These are phyloP conservation scores for Boletus sp. DNA, from an alignment of 768 basidiomycete species.

Conservation along the genomic window DNA sequence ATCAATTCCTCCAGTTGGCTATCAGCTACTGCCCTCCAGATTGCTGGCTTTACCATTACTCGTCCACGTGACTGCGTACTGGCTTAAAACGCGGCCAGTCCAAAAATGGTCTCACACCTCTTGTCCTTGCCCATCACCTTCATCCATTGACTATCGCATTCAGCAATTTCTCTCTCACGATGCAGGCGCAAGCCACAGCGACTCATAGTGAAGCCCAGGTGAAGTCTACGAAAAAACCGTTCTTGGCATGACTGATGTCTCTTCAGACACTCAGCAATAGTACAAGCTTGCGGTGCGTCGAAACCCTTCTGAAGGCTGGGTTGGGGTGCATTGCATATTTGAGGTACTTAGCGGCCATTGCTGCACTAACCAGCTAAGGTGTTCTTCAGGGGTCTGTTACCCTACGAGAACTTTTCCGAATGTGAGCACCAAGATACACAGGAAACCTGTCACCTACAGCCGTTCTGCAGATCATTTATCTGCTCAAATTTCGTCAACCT, in stretches of 20 bases:
- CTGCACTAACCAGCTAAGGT: constrained; percentile 4
- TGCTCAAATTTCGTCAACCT: constrained; percentile 30
- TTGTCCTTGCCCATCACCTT: background rate
- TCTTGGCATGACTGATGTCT: constrained; percentile 4
- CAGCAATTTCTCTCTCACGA: background rate
- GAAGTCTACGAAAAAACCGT: background rate
- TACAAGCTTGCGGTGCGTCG: constrained; percentile 67
- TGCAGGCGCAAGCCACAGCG: constrained; percentile 25
- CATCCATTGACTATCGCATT: background rate
- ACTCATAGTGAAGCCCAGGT: constrained; percentile 27
- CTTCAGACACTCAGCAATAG: constrained; percentile 46
- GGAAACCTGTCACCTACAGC: background rate
- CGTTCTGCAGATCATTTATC: constrained; percentile 25
- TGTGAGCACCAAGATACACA: constrained; percentile 36
- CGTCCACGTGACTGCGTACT: constrained; percentile 20
- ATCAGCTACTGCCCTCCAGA: background rate
- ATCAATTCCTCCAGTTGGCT: background rate
- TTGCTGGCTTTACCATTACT: background rate
- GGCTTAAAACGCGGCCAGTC: constrained; percentile 18
- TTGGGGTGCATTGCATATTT: constrained; percentile 76
- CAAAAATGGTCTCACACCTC: background rate
- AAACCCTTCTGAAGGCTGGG: constrained; percentile 69
- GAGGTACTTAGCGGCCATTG: constrained; percentile 39
- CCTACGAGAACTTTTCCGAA: constrained; percentile 74
- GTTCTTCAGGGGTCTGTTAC: constrained; percentile 60